Conservation (phyloP, 2,329 filamentous ascomycete genomes). For the Pseudogymnoascus sp. region DNA sequence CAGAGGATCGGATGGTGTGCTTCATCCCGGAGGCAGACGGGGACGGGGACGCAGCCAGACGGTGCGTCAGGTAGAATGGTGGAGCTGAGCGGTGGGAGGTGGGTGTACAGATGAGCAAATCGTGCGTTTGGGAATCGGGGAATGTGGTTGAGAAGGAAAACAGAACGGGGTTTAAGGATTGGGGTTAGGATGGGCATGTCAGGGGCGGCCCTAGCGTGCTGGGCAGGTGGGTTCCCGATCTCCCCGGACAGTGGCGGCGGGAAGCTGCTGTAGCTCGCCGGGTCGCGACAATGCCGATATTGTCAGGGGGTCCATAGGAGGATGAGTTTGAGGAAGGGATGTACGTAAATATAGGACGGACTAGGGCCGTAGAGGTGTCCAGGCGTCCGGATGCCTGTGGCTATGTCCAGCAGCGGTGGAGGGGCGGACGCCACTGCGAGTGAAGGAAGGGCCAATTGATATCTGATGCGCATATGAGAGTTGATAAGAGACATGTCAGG, state of each 20-base stretch:
- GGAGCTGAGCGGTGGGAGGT: background rate
- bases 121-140: background rate
- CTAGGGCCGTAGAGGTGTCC: background rate
- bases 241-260: background rate
- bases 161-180: background rate
- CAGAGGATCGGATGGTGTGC: background rate
- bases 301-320: background rate
- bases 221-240: background rate
- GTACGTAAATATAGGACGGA: background rate
- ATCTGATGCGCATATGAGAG: background rate
- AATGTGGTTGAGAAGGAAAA: background rate
- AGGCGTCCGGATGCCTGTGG: background rate
- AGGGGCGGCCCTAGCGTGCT: background rate
- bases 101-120: conserved; percentile 2
- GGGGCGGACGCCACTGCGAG: background rate
- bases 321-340: background rate
- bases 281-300: background rate
- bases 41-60: background rate
- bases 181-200: background rate
- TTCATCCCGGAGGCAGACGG: background rate
- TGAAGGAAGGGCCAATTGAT: background rate
- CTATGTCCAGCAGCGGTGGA: background rate
- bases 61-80: background rate
- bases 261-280: background rate
- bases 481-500: background rate